Percentiles rank a stretch among this genome's conserved stretches.
phyloP scores from a whole-genome alignment of 177 flowering plant species.

The Vitis hybrid region DNA sequence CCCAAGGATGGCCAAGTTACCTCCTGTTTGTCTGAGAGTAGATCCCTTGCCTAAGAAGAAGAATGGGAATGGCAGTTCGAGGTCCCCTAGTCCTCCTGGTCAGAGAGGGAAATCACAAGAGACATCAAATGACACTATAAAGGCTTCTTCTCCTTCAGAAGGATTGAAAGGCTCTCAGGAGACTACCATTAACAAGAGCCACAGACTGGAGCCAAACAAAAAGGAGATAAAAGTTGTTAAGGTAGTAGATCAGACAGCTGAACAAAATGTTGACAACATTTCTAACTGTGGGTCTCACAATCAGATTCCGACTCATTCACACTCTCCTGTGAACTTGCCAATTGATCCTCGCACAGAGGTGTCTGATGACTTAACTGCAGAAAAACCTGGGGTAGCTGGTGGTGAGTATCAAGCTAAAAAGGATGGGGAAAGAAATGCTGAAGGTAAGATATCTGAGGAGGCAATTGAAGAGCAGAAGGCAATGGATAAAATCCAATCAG shows the following conservation, averaged over 20 bases:
- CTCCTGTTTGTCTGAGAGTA: constrained; percentile 73
- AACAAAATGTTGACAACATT: neutral
- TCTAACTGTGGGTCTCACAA: neutral
- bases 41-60: constrained; percentile 66
- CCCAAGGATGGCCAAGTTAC: constrained; percentile 43
- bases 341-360: neutral
- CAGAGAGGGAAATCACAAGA: constrained; percentile 15
- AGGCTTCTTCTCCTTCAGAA: neutral
- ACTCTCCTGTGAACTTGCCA: constrained; percentile 2
- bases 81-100: constrained; percentile 60
- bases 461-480: neutral
- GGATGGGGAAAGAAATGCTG: neutral
- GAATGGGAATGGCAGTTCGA: constrained; percentile 40
- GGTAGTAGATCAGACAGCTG: constrained; percentile 6
- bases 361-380: neutral
- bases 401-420: neutral
- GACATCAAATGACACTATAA: neutral
- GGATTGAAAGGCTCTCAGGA: neutral
- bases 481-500: neutral
- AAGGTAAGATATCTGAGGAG: neutral
- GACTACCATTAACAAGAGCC: neutral
- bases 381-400: constrained; percentile 7
- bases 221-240: constrained; percentile 12
- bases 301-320: neutral
- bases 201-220: constrained; percentile 5